Base-by-base conservation (phyloP, 169 alveolate genomes). In the Cryptosporidium ryanae region DNA sequence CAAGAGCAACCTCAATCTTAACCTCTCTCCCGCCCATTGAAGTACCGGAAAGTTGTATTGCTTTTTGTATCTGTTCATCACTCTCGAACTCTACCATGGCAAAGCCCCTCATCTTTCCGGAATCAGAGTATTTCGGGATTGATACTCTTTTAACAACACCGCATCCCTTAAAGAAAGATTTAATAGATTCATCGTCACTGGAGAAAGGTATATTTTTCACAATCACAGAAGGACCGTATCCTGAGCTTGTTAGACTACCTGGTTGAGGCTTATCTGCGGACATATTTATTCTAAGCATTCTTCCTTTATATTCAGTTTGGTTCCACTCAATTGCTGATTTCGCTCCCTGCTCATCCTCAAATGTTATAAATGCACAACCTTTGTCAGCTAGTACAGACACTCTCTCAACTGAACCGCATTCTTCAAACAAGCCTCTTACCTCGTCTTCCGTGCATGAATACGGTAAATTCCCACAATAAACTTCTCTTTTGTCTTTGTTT, bases 281-380 rank as follows among this genome's bases (percentile, higher is more conserved):
- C 64, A 93, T 65, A 66, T 92, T 95, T 61, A 95, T 95, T 49
- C 93, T 95, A 25, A 95, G 84, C 59, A 82, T 65, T 68, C 96
- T 90, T 4, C 97, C 96, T 71, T 92, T 92, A 82, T 93, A 95
- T 63, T 93, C 89, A 23, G 97, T 93, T 48, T 95, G 95, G 67
- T 96, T 95, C 84, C 92, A 93, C 52, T 92, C 95, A 1, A 93
- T 89, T 21, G 98, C 98, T 90, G 94, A 94, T 57, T 92, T 89
- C 12, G 98, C 98, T 5, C 94, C 91, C 71, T 94, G 96, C 31
- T 95, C 96, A 54, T 82, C 71, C 18, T 89, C 93, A 66, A 96
- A 95, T 2, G 96, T 93, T 38, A 96, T 94, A 83, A 96, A 96
- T 6, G 98, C 98, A 25, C 95, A 91, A 6, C 98, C 98, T 65